Base-by-base conservation (phyloP, 225 moss, liverwort and hornwort genomes). In the Rhytidiadelphus loreus region DNA sequence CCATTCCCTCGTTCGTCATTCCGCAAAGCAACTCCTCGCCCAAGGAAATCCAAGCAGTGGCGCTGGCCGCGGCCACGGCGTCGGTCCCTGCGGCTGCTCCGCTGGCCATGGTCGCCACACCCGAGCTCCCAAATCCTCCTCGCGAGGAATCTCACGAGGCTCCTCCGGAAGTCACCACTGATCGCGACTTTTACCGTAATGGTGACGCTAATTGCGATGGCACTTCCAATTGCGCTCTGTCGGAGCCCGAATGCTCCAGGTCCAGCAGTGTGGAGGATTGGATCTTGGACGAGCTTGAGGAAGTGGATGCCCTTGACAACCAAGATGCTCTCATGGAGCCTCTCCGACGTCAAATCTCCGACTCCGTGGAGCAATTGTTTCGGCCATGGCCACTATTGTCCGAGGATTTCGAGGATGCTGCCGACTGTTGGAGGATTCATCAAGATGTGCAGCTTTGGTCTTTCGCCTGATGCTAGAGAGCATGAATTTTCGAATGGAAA, bases 21-120 rank as follows among this genome's bases (percentile, higher is more conserved):
- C 71, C 89, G 35, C 90, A 81, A 32, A 39, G 78, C 26, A 61
- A 77, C 5, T 90, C 87, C 14, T 91, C 91, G 8, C 90, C 93
- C 33, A 93, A 90, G 53, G 88, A 91, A 48, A 91, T 93, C 29
- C 93, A 91, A 48, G 91, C 93, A 50, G 85, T 90, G 58, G 91
- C 93, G 37, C 84, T 90, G 19, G 93, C 93, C 20, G 91, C 91
- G n/a, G 93, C 93, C 26, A 88, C 87, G 6, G 93, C 86, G 2
- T 91, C 86, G 6, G 63, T 91, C 62, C 88, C 91, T 3, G 55
- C 87, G 8, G 89, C 90, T 9, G 81, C 88, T 23, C 89, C 93
- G 1, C 80, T 91, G n/a, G 78, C 88, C 74, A 75, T 88, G 65
- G 80, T 75, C 55, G 35, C 59, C 58, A 20, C 22, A 29, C 50